Conservation (phyloP, 2,329 filamentous ascomycete genomes). For the Zasmidium citrigriseum region DNA sequence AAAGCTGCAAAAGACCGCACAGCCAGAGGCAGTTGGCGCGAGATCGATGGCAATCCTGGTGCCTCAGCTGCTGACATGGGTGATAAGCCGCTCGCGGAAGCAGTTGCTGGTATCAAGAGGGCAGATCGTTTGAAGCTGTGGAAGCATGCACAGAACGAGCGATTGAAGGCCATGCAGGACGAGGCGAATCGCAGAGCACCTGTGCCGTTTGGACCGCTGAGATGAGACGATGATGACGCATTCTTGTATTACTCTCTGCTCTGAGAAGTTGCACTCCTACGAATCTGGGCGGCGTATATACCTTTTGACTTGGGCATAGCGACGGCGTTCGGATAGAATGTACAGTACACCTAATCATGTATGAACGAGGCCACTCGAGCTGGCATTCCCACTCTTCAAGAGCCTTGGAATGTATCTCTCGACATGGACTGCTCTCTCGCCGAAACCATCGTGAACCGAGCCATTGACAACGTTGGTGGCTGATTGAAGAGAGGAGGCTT, state of each 20-base stretch:
- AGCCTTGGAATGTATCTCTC: no score
- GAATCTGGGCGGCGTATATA: not conserved
- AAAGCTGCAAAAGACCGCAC: constrained; percentile 25
- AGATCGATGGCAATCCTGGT: constrained; percentile 23
- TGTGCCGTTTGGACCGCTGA: constrained; percentile 13
- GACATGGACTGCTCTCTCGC: no score
- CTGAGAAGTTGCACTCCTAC: not conserved
- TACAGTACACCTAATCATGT: not conserved
- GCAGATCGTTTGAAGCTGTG: constrained; percentile 30
- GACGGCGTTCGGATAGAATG: not conserved
- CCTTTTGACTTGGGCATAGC: not conserved
- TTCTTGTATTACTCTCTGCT: not conserved
- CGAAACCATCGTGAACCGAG: no score
- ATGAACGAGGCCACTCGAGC: not conserved
- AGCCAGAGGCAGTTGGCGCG: constrained; percentile 30
- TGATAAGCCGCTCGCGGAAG: constrained; percentile 25
- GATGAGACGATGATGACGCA: constrained; percentile 1
- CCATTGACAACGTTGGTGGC: no score
- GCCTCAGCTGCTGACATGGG: not conserved
- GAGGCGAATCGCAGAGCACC: not conserved
- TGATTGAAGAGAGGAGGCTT: no score
- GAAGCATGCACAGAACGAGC: constrained; percentile 28
- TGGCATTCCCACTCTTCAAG: no score
- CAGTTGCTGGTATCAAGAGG: constrained; percentile 29
- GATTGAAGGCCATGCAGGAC: constrained; percentile 14